These are phyloP conservation scores for Agrocybe praecox DNA, from an alignment of 768 basidiomycete genomes.

Conservation along the genomic window DNA sequence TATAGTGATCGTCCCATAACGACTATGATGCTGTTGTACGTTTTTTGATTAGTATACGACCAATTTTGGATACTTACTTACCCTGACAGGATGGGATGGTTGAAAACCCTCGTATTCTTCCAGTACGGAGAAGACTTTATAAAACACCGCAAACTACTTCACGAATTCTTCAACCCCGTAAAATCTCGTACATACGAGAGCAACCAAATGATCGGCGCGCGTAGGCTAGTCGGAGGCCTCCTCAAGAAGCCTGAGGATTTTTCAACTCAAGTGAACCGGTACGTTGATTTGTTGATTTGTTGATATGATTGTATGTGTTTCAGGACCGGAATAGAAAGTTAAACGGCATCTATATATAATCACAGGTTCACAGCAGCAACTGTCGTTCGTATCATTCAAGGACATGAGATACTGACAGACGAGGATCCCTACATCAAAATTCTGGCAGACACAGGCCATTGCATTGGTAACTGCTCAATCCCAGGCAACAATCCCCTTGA, in stretches of 20 bases:
- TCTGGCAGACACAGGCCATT: constrained; percentile 45
- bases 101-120: constrained; percentile 46
- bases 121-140: constrained; percentile 53
- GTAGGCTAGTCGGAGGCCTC: constrained; percentile 43
- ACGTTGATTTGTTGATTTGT: neutral
- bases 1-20: constrained; percentile 62
- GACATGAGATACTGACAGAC: constrained; percentile 46
- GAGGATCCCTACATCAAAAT: constrained; percentile 49
- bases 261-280: constrained; percentile 2
- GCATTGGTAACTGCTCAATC: constrained; percentile 47
- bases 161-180: constrained; percentile 40
- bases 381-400: constrained; percentile 47
- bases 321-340: neutral
- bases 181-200: constrained; percentile 39
- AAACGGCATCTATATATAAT: neutral
- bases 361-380: constrained; percentile 49
- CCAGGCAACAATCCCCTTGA: constrained; percentile 50
- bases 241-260: constrained; percentile 15
- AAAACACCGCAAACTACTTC: constrained; percentile 46
- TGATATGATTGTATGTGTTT: neutral
- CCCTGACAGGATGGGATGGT: constrained; percentile 48
- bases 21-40: constrained; percentile 5
- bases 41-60: too few species aligned
- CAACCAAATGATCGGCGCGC: constrained; percentile 42
- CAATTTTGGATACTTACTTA: too few species aligned